Percentiles rank a stretch among this genome's conserved stretches.
phyloP scores from a whole-genome alignment of 2,329 filamentous ascomycete genomes.

The Ascomycota sp. region DNA sequence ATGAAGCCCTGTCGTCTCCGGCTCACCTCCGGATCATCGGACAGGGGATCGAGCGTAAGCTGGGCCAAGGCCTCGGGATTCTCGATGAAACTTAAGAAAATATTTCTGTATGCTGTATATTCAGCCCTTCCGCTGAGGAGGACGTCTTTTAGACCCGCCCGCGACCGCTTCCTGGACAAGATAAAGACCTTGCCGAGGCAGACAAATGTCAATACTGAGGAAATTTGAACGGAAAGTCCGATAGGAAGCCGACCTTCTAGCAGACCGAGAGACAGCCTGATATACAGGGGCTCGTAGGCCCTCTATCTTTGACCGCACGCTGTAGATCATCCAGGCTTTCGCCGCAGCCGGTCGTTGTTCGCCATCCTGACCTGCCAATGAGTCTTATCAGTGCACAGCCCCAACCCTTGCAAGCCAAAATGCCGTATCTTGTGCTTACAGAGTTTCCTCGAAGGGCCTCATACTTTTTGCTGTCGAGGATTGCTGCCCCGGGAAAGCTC shows the following conservation, averaged over 20 bases:
- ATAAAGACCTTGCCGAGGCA: constrained; percentile 44
- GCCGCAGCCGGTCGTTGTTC: constrained; percentile 36
- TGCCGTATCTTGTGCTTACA: constrained; percentile 9
- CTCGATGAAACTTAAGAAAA: constrained; percentile 64
- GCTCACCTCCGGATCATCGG: constrained; percentile 47
- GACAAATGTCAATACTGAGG: constrained; percentile 3
- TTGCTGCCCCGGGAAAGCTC: neutral
- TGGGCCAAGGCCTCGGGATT: constrained; percentile 60
- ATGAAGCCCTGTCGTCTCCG: neutral
- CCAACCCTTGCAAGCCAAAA: neutral
- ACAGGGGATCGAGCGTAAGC: constrained; percentile 60
- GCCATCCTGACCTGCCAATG: constrained; percentile 41
- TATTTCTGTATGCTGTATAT: constrained; percentile 52
- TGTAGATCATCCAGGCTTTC: constrained; percentile 40
- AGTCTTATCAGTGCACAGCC: constrained; percentile 1
- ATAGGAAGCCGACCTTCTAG: constrained; percentile 50
- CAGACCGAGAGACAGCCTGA: constrained; percentile 67
- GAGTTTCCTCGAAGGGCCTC: constrained; percentile 17
- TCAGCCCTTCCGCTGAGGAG: constrained; percentile 48
- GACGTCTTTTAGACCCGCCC: constrained; percentile 45
- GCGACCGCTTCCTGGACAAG: constrained; percentile 47
- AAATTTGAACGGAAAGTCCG: no score
- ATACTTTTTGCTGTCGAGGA: constrained; percentile 7
- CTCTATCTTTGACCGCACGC: constrained; percentile 40
- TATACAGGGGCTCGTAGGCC: constrained; percentile 40